Evolutionary conservation across 2,329 filamentous ascomycete species (phyloP).

Genomic region (Trichoderma koningii): DNA sequence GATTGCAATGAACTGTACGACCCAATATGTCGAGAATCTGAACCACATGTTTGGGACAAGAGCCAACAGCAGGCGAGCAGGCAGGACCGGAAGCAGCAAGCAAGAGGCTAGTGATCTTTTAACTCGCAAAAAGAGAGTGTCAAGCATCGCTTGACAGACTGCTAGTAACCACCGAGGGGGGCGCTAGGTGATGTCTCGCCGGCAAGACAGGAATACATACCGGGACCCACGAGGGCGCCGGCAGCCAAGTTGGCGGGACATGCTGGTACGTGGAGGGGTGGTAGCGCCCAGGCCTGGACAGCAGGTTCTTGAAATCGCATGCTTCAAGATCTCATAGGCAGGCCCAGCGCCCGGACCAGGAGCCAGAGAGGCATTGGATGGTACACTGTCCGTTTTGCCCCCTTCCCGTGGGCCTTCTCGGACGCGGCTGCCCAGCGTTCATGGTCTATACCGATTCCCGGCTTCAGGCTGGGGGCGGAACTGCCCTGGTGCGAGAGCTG

Average conservation of each 20-base stretch:
- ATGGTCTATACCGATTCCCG: constrained; percentile 8
- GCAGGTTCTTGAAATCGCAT: background rate
- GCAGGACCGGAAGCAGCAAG: constrained; percentile 16
- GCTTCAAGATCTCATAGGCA: constrained; percentile 13
- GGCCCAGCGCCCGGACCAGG: constrained; percentile 2
- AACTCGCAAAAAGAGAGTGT: constrained; percentile 18
- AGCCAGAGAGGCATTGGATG: constrained; percentile 4
- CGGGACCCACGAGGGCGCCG: constrained; percentile 34
- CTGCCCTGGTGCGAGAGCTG: background rate
- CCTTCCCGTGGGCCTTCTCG: constrained; percentile 1
- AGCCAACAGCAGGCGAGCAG: constrained; percentile 39
- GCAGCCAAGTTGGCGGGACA: constrained; percentile 42
- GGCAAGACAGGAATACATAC: constrained; percentile 29
- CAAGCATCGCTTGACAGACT: constrained; percentile 26
- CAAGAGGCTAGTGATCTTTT: constrained; percentile 24
- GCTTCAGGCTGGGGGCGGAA: background rate
- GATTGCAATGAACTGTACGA: constrained; percentile 40
- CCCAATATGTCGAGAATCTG: constrained; percentile 42
- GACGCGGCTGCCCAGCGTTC: constrained; percentile 5
- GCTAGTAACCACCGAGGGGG: constrained; percentile 23
- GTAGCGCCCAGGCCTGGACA: background rate
- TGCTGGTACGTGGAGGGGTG: constrained; percentile 12
- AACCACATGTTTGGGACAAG: constrained; percentile 43
- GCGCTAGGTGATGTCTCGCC: constrained; percentile 30
- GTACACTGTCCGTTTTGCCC: background rate